phyloP scores from a whole-genome alignment of 1,139 yeast genomes.

The Blastobotrys elegans region DNA sequence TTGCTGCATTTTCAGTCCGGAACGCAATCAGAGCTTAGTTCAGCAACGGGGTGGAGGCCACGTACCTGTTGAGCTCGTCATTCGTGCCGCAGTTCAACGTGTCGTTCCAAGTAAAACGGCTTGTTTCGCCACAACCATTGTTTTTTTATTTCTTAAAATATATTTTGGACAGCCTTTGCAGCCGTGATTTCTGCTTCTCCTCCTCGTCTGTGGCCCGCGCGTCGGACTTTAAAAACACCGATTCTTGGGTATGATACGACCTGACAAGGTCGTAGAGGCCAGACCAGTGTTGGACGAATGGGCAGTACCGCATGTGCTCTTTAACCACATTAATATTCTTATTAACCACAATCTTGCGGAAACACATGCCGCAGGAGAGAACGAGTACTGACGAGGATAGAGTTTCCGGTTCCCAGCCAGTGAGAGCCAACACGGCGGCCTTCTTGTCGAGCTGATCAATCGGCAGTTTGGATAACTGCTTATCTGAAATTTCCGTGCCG shows the following conservation, averaged over 20 bases:
- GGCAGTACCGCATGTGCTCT: conserved; percentile 20
- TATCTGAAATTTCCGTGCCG: conserved; percentile 3
- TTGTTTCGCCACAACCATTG: not conserved
- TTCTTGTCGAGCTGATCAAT: not conserved
- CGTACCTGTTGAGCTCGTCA: too few species aligned
- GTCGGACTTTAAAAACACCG: conserved; percentile 5
- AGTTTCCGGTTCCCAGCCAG: conserved; percentile 17
- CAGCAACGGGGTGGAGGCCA: too few species aligned
- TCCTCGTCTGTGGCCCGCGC: conserved; percentile 6
- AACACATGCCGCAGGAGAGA: conserved; percentile 19
- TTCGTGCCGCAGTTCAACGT: too few species aligned
- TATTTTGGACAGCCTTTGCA: not conserved
- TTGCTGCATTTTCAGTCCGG: too few species aligned
- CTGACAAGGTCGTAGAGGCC: conserved; percentile 11
- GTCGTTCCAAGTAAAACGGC: not conserved
- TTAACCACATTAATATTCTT: conserved; percentile 12
- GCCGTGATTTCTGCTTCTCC: conserved; percentile 3
- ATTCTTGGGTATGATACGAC: not conserved
- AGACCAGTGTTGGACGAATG: conserved; percentile 16
- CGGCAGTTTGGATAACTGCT: not conserved
- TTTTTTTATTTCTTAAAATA: conserved; percentile 5
- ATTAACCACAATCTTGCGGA: conserved; percentile 15
- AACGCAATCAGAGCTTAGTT: too few species aligned
- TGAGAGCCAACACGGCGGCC: conserved; percentile 14
- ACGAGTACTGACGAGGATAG: not conserved